Evolutionary conservation across 805 yeast genomes (phyloP), one percentile per base, ranked within the genome.

Genomic region (Ogataea henricii): DNA sequence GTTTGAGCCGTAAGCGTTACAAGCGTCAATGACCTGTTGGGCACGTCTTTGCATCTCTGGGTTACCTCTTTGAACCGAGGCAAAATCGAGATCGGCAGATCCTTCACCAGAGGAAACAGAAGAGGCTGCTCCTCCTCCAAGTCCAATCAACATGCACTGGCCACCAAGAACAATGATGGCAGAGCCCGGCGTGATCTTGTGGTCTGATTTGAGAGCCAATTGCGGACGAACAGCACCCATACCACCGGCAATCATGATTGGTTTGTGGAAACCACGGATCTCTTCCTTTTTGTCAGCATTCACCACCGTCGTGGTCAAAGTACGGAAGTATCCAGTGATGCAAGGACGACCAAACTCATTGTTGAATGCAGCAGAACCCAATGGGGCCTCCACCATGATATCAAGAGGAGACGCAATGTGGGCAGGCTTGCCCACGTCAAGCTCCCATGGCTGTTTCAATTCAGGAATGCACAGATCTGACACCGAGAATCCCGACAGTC

Each of bases 81-180:
- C 99, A 72, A 90, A 94, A 76, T 94, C 99, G 62, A 94, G 80
- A 56, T 85, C 96, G 25, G 96, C 98, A 34, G 96, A 87, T 44
- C 94, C 97, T 67, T 89, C 97, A 60, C 97, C 97, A 20, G 96
- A 87, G n/a, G 96, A 82, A 43, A 91, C 82, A 12, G 96, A 88
- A 2, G 99, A 94, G 5, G 99, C 99, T 35, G 99, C 99, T 72
- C 99, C 99, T 63, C 99, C 99, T 65, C 99, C 99, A 49, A 94
- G 79, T 63, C 99, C 99, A 69, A 94, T 94, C 60, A 94, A 79
- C 98, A 94, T 92, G 17, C 89, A 88, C 60, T 91, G 96, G 50
- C 99, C 99, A 66, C 99, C 99, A 41, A 94, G 79, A 25, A 94
- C 99, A 63, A 94, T 88, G 54, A 94, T 77, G 46, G 85, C 82